A percentile compares a stretch with the other conserved stretches of the same genome.
These are phyloP conservation scores for Chaetoscypha palmicola DNA, from an alignment of 2,329 filamentous ascomycete genomes.

Conservation along the genomic window DNA sequence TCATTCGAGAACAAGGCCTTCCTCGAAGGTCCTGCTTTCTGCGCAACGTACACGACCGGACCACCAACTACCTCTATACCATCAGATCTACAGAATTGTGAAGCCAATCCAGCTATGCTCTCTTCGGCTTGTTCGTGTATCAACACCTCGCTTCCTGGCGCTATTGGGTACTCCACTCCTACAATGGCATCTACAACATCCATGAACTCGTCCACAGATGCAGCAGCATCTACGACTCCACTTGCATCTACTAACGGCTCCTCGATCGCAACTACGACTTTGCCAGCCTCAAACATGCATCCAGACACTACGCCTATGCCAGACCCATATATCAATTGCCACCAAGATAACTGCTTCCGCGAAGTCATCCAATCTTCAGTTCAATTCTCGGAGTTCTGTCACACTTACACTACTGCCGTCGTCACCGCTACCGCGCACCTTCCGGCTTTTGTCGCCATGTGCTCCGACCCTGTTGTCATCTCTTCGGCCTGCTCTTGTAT, in stretches of 20 bases:
- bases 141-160: background rate
- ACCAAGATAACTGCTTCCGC: conserved; percentile 18
- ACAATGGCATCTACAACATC: conserved; percentile 1
- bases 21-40: background rate
- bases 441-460: conserved; percentile 14
- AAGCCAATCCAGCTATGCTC: background rate
- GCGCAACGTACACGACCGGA: conserved; percentile 1
- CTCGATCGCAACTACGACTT: background rate
- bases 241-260: background rate
- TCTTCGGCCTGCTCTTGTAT: conserved; percentile 20
- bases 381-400: conserved; percentile 15
- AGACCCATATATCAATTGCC: conserved; percentile 6
- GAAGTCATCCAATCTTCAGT: conserved; percentile 13
- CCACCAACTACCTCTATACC: background rate
- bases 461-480: conserved; percentile 13
- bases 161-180: conserved; percentile 1
- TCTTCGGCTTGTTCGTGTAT: conserved; percentile 6
- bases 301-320: background rate
- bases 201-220: background rate
- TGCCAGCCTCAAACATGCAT: background rate
- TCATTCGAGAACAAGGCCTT: background rate
- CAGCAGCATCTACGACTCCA: background rate
- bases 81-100: conserved; percentile 1
- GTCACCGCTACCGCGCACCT: conserved; percentile 13
- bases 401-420: conserved; percentile 15